Conservation (phyloP, 1,139 yeast species). For the Schwanniomyces etchellsii region DNA sequence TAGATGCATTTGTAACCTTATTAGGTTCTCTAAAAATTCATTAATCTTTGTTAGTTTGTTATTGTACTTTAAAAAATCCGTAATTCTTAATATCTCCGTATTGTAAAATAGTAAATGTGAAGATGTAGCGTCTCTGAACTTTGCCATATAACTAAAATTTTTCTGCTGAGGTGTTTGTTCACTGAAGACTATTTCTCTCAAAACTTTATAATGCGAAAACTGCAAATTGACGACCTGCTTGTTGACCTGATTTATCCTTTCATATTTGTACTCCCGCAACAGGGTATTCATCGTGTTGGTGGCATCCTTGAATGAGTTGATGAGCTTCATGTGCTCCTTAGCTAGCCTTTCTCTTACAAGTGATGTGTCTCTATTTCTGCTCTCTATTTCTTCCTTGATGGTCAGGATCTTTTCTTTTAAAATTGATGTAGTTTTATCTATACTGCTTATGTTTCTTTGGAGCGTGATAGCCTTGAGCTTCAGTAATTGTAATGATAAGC, state of each 20-base stretch:
- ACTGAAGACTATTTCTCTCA: slow-evolving; percentile 21
- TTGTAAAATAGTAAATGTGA: slow-evolving; percentile 14
- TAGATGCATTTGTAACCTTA: slow-evolving; percentile 27
- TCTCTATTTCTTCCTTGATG: slow-evolving; percentile 9
- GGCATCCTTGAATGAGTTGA: slow-evolving; percentile 3
- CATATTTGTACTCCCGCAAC: slow-evolving; percentile 13
- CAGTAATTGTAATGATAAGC: slow-evolving; percentile 38
- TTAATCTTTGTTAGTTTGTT: slow-evolving; percentile 25
- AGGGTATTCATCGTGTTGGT: slow-evolving; percentile 8
- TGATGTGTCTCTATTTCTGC: slow-evolving; percentile 6
- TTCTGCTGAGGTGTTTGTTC: slow-evolving; percentile 6
- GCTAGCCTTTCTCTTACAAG: slow-evolving; percentile 8
- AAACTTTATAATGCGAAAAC: slow-evolving; percentile 16
- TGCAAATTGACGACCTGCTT: slow-evolving; percentile 25
- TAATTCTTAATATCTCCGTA: slow-evolving; percentile 26
- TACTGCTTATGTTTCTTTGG: slow-evolving; percentile 16
- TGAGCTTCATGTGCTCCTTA: slow-evolving; percentile 6
- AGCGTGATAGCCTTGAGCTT: slow-evolving; percentile 29
- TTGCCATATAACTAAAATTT: slow-evolving; percentile 4
- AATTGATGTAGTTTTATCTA: slow-evolving; percentile 14
- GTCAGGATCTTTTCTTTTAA: slow-evolving; percentile 12
- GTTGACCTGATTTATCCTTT: slow-evolving; percentile 22
- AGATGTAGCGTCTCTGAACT: slow-evolving; percentile 1
- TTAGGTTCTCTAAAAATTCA: slow-evolving; percentile 36
- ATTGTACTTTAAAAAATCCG: slow-evolving; percentile 24